These are phyloP conservation scores for Myxozyma monticola DNA, from an alignment of 805 yeast genomes.

Conservation along the genomic window DNA sequence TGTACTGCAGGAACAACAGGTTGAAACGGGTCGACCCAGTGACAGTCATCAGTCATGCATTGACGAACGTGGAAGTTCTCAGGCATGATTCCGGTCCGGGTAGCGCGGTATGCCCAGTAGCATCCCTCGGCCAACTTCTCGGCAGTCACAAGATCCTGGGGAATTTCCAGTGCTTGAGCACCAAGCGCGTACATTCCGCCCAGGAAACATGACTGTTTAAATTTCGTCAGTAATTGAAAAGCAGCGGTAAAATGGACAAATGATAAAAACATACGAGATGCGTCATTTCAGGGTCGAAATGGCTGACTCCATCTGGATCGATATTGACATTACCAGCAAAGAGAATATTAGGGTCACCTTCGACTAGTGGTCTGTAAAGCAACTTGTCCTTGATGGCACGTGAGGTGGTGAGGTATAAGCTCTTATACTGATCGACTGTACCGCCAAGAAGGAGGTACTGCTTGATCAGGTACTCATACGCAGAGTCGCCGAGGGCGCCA, in stretches of 20 bases:
- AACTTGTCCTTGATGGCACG: constrained; percentile 45
- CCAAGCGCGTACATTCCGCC: constrained; percentile 58
- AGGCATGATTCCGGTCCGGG: constrained; percentile 47
- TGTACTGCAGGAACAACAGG: too few species aligned
- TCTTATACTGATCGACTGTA: constrained; percentile 41
- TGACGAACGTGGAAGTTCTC: constrained; percentile 43
- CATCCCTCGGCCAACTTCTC: constrained; percentile 52
- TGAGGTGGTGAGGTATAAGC: constrained; percentile 40
- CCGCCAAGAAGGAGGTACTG: constrained; percentile 47
- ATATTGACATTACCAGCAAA: constrained; percentile 37
- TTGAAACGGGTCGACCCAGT: constrained; percentile 16
- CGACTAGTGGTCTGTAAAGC: constrained; percentile 49
- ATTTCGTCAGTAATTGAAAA: neutral
- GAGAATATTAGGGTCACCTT: constrained; percentile 42
- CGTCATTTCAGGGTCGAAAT: constrained; percentile 44
- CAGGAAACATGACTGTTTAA: constrained; percentile 45
- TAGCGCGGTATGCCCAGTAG: constrained; percentile 44
- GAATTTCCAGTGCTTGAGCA: constrained; percentile 43
- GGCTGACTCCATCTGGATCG: constrained; percentile 26
- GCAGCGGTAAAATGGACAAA: neutral
- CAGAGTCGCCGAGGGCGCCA: constrained; percentile 49
- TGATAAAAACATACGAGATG: constrained; percentile 41
- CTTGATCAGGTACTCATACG: constrained; percentile 53
- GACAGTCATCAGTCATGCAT: constrained; percentile 20
- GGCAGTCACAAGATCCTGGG: constrained; percentile 46